These are phyloP conservation scores for Adenanthera pavonina DNA, from an alignment of 306 rosid species.

Conservation along the genomic window DNA sequence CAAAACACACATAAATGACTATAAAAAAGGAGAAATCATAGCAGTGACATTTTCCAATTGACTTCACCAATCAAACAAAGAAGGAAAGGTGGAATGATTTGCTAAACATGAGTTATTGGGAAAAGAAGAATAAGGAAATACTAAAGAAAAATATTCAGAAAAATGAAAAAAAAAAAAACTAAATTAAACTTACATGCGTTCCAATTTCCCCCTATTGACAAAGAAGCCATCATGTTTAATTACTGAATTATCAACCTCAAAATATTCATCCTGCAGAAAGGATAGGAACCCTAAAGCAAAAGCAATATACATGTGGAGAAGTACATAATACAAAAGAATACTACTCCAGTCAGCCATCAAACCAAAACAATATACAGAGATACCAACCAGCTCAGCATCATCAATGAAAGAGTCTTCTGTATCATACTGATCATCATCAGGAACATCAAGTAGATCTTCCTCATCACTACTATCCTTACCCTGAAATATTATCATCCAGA, in stretches of 20 bases:
- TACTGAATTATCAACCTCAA: constrained; percentile 91
- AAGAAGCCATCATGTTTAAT: constrained; percentile 96
- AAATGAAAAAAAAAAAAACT: neutral
- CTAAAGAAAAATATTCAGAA: neutral
- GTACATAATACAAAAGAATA: constrained; percentile 7
- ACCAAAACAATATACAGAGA: constrained; percentile 31
- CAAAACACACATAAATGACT: constrained; percentile 30
- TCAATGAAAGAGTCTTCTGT: constrained; percentile 98
- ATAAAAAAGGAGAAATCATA: constrained; percentile 4
- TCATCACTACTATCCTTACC: constrained; percentile 97
- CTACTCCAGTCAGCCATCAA: constrained; percentile 31
- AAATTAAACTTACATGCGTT: constrained; percentile 62
- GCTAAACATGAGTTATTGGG: constrained; percentile 5
- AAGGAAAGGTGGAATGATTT: constrained; percentile 17
- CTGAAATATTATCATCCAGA: constrained; percentile 50
- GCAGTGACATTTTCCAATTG: constrained; percentile 13
- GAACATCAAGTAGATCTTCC: constrained; percentile 76
- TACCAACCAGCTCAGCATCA: constrained; percentile 95
- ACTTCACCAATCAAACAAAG: constrained; percentile 28
- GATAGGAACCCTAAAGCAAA: constrained; percentile 27
- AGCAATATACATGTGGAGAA: constrained; percentile 25
- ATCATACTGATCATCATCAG: constrained; percentile 97
- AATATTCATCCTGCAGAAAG: constrained; percentile 92
- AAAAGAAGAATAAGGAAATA: neutral
- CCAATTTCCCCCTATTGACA: constrained; percentile 89